These are phyloP conservation scores for Echium plantagineum DNA, from an alignment of 257 asterid genomes.

Conservation along the genomic window DNA sequence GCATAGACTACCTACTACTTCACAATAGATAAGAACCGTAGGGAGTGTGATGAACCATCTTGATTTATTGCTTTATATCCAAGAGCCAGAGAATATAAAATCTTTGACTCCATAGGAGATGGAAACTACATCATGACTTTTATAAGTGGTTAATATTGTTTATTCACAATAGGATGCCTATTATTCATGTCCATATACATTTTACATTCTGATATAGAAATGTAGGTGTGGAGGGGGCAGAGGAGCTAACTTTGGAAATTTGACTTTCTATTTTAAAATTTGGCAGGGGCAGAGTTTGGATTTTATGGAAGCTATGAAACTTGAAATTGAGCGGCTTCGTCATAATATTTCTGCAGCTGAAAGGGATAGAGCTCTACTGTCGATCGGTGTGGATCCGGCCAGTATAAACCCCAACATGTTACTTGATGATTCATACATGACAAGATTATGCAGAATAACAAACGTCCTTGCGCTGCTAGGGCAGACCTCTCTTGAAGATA, in stretches of 20 bases:
- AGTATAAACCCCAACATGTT: slow-evolving; percentile 72
- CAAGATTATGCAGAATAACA: slow-evolving; percentile 56
- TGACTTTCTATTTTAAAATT: slow-evolving; percentile 1
- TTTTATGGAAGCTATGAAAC: slow-evolving; percentile 77
- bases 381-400: slow-evolving; percentile 91
- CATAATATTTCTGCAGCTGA: slow-evolving; percentile 87
- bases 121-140: no score
- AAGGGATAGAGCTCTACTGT: slow-evolving; percentile 86
- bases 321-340: slow-evolving; percentile 79
- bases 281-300: slow-evolving; percentile 62
- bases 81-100: no score
- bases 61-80: no score
- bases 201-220: background rate
- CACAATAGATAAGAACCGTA: no score
- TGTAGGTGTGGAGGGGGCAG: background rate
- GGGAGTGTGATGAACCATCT: no score
- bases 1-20: no score
- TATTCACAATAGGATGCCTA: background rate
- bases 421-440: slow-evolving; percentile 64
- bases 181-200: background rate
- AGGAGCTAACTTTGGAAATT: background rate
- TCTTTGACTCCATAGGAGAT: no score
- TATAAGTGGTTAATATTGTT: no score
- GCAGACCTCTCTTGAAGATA: slow-evolving; percentile 75
- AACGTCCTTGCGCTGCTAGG: slow-evolving; percentile 72